Base-by-base conservation (phyloP, 768 basidiomycete genomes). In the Kwoniella sp. region DNA sequence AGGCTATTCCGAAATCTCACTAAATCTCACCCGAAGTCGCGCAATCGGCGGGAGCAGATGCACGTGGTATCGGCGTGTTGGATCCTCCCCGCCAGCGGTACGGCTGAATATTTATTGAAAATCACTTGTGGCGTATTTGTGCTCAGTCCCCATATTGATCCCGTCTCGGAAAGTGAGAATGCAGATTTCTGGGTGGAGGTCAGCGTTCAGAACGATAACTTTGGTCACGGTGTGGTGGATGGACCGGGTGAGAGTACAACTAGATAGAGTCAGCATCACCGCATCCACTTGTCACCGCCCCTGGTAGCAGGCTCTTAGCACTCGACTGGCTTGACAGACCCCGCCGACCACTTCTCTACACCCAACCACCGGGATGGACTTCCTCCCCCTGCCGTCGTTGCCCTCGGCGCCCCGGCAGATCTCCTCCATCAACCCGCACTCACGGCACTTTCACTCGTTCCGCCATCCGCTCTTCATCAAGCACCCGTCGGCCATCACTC, bases 401-500 rank as follows among this genome's bases (percentile, higher is more conserved):
- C 67, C 73, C 1, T 32, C 61, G 14, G 53, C 69, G 2, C 70
- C 66, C 15, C 63, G 66, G 22, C 51, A 58, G 31, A 39, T 51
- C 25, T 65, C 73, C 19, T 47, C 62, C 19, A 50, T 57, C 17
- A 72, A 60, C 44, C 66, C 70, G 9, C 73, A 74, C 46, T 72
- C 69, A 15, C 60, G 70, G 3, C 69, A 69, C 41, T 74, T 70
- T 38, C 73, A 74, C 53, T 64, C 66, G 1, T 74, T 74, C 55
- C 59, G 65, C 11, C 70, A 74, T 56, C 73, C 73, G 11, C 51
- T 96, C 0, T 99, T 98, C 73, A 81, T 98, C 73, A 96, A 95
- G 76, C 89, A 96, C 78, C 93, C 93, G 71, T 89, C 90, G 0
- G 90, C 92, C 14, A 84, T 99, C 62, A 96, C 93, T 47, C 88